Conservation (phyloP, 192 early-diverging fungal genomes). For the Gryganskiella cystojenkinii region DNA sequence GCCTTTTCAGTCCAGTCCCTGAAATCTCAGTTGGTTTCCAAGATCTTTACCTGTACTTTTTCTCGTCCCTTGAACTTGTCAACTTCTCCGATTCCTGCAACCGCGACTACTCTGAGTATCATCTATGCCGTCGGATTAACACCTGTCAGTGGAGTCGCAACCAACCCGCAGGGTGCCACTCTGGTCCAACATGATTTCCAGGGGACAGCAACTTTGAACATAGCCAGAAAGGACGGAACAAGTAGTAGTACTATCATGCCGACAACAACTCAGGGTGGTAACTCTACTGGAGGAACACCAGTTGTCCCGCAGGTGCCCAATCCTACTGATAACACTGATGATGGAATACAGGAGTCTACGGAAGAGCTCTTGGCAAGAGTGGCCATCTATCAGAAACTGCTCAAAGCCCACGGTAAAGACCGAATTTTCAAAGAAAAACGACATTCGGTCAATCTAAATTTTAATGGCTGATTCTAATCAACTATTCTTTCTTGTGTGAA, state of each 20-base stretch:
- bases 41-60: constrained; percentile 31
- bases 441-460: no score
- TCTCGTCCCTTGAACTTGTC: constrained; percentile 22
- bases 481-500: background rate
- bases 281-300: background rate
- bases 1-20: constrained; percentile 11
- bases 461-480: background rate
- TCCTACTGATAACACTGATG: background rate
- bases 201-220: constrained; percentile 14
- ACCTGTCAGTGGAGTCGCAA: background rate
- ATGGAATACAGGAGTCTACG: background rate
- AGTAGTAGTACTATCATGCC: background rate
- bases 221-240: constrained; percentile 11
- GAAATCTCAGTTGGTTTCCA: constrained; percentile 15
- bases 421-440: background rate
- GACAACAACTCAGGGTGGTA: no score
- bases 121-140: constrained; percentile 32
- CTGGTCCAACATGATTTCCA: constrained; percentile 18
- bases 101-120: constrained; percentile 12
- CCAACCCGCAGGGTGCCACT: constrained; percentile 19
- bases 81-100: constrained; percentile 12
- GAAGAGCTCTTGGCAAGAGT: background rate
- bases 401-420: constrained; percentile 37
- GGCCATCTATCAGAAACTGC: background rate
- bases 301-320: no score